Evolutionary conservation across 2,329 filamentous ascomycete species (phyloP).

Genomic region (Alternaria viburni): DNA sequence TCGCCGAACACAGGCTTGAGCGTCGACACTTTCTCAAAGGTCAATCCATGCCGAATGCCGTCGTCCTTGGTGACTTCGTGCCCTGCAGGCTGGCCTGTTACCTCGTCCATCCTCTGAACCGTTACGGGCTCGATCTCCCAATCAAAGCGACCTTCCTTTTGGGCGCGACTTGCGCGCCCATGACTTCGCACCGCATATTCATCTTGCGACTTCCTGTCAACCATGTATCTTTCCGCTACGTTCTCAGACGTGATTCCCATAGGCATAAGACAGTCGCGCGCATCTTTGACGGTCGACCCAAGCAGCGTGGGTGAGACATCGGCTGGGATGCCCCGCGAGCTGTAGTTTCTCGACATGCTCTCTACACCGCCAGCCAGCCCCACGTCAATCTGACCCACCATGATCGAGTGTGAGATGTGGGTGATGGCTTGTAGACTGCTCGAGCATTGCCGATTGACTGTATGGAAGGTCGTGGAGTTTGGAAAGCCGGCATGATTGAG

Average conservation of each 20-base stretch:
- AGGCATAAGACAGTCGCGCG: slow-evolving; percentile 83
- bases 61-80: slow-evolving; percentile 85
- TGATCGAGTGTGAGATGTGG: slow-evolving; percentile 89
- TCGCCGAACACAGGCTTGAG: slow-evolving; percentile 88
- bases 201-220: slow-evolving; percentile 81
- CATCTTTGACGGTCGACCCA: slow-evolving; percentile 75
- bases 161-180: slow-evolving; percentile 81
- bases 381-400: slow-evolving; percentile 78
- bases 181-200: slow-evolving; percentile 86
- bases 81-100: slow-evolving; percentile 73
- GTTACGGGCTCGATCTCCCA: slow-evolving; percentile 92
- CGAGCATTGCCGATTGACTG: slow-evolving; percentile 94
- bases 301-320: slow-evolving; percentile 77
- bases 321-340: slow-evolving; percentile 71
- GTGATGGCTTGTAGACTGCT: slow-evolving; percentile 94
- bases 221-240: slow-evolving; percentile 84
- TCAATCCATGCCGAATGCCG: slow-evolving; percentile 88
- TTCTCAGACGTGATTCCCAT: slow-evolving; percentile 99
- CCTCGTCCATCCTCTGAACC: slow-evolving; percentile 73
- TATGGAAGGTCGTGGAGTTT: slow-evolving; percentile 80
- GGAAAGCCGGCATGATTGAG: slow-evolving; percentile 90
- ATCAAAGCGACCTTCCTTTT: slow-evolving; percentile 86
- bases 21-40: slow-evolving; percentile 78
- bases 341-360: slow-evolving; percentile 89
- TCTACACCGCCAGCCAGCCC: slow-evolving; percentile 89